Conservation (phyloP, 352 stramenopile species). For the Phytophthora pseudosyringae region DNA sequence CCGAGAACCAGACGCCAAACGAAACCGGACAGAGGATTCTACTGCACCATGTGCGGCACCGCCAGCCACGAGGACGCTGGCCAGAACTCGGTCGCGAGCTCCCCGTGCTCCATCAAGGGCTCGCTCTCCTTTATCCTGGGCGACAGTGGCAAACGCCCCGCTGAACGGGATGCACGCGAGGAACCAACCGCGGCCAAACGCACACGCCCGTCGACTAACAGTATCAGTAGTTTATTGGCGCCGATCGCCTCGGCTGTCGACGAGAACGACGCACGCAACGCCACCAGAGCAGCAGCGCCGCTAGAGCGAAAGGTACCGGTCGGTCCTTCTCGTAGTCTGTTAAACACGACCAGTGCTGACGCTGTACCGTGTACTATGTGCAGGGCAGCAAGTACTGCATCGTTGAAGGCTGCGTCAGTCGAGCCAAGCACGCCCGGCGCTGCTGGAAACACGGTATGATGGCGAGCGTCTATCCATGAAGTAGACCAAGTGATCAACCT, state of each 20-base stretch:
- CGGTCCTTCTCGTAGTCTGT: no score
- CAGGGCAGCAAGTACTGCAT: slow-evolving; percentile 61
- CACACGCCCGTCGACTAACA: slow-evolving; percentile 7
- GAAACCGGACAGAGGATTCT: not conserved
- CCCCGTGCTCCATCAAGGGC: slow-evolving; percentile 35
- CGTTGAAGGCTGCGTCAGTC: slow-evolving; percentile 51
- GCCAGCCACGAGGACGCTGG: slow-evolving; percentile 13
- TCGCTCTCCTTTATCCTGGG: slow-evolving; percentile 56
- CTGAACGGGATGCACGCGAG: not conserved
- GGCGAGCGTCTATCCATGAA: not conserved
- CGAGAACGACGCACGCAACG: slow-evolving; percentile 17
- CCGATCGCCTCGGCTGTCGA: slow-evolving; percentile 4
- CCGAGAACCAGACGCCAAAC: slow-evolving; percentile 10
- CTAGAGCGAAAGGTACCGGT: slow-evolving; percentile 26
- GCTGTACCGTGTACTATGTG: not conserved
- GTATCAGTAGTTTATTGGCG: slow-evolving; percentile 20
- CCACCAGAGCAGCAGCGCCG: slow-evolving; percentile 8
- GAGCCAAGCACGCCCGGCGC: slow-evolving; percentile 53
- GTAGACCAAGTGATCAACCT: slow-evolving; percentile 4
- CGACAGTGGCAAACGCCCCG: slow-evolving; percentile 3
- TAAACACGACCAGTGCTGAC: not conserved
- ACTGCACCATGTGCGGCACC: slow-evolving; percentile 14
- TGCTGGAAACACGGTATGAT: slow-evolving; percentile 59
- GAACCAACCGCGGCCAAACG: slow-evolving; percentile 10
- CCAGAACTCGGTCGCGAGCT: slow-evolving; percentile 21